phyloP scores from a whole-genome alignment of 1,284 basidiomycete species.

The Boletus semigastroideus region DNA sequence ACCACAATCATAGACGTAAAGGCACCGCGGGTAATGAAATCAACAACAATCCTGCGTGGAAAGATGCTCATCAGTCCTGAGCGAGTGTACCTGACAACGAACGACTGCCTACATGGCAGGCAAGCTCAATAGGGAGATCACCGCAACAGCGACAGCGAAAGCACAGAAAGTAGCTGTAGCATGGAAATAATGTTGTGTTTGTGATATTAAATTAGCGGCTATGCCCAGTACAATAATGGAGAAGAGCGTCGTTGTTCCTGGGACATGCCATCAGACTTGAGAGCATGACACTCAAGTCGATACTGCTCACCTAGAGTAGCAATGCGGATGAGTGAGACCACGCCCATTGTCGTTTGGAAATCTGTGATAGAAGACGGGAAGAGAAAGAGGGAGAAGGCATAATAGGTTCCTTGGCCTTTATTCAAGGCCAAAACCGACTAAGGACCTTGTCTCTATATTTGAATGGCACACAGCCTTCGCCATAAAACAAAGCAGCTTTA shows the following conservation, averaged over 20 bases:
- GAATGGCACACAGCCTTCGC: no score
- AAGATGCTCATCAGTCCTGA: slow-evolving; percentile 6
- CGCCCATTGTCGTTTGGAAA: slow-evolving; percentile 16
- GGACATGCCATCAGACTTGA: slow-evolving; percentile 3
- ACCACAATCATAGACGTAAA: slow-evolving; percentile 39
- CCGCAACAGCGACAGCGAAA: slow-evolving; percentile 44
- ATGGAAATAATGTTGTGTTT: slow-evolving; percentile 17
- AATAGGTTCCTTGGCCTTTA: slow-evolving; percentile 6
- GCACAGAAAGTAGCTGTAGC: slow-evolving; percentile 34
- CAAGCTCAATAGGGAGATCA: slow-evolving; percentile 44
- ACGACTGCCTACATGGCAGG: slow-evolving; percentile 43
- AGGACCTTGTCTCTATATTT: no score
- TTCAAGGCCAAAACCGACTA: no score
- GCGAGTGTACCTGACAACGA: not conserved
- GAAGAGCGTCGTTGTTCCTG: slow-evolving; percentile 30
- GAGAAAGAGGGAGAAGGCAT: not conserved
- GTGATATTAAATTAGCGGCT: slow-evolving; percentile 32
- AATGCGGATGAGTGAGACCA: slow-evolving; percentile 20
- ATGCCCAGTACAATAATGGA: slow-evolving; percentile 40
- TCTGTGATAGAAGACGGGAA: not conserved
- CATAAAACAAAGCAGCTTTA: no score
- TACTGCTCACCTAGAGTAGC: slow-evolving; percentile 23
- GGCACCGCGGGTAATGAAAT: slow-evolving; percentile 34
- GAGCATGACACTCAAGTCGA: not conserved
- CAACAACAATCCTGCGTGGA: slow-evolving; percentile 33